A percentile compares a stretch with the other conserved stretches of the same genome.
Evolutionary conservation across 164 flowering plant genomes (phyloP).

Genomic region (Brasenia schreberi): DNA sequence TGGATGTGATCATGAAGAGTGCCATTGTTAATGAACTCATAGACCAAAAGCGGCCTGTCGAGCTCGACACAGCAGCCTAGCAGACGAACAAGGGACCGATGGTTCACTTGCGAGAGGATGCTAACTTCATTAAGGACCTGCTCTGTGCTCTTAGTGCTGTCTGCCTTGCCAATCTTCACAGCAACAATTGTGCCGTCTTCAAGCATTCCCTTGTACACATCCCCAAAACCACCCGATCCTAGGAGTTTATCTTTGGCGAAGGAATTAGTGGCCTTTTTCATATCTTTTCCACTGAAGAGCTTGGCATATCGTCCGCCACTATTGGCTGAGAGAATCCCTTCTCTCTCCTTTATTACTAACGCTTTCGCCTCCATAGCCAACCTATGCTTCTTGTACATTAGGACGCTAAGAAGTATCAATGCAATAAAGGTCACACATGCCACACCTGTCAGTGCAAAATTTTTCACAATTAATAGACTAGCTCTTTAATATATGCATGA

Average conservation of each 20-base stretch:
- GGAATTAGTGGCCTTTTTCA: constrained; percentile 41
- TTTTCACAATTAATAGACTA: too few species aligned
- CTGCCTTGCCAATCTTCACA: constrained; percentile 49
- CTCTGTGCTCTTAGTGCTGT: constrained; percentile 44
- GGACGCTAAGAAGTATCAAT: too few species aligned
- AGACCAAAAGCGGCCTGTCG: constrained; percentile 11
- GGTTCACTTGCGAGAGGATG: constrained; percentile 44
- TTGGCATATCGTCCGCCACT: constrained; percentile 34
- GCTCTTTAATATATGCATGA: too few species aligned
- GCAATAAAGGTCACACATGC: too few species aligned
- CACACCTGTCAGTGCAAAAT: too few species aligned
- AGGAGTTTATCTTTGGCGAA: constrained; percentile 43
- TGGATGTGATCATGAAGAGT: constrained; percentile 14
- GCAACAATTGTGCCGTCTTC: constrained; percentile 39
- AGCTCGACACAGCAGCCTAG: constrained; percentile 12
- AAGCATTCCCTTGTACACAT: constrained; percentile 48
- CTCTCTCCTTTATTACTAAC: constrained; percentile 22
- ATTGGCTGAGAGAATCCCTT: constrained; percentile 36
- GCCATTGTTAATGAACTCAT: constrained; percentile 12
- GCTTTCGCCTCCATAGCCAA: background rate
- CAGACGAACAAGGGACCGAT: constrained; percentile 9
- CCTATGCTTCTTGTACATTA: background rate
- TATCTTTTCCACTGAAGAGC: constrained; percentile 39
- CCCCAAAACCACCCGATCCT: constrained; percentile 57
- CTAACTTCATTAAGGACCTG: constrained; percentile 61